These are phyloP conservation scores for Mercurialis annua DNA, from an alignment of 345 rosid genomes.

Conservation along the genomic window DNA sequence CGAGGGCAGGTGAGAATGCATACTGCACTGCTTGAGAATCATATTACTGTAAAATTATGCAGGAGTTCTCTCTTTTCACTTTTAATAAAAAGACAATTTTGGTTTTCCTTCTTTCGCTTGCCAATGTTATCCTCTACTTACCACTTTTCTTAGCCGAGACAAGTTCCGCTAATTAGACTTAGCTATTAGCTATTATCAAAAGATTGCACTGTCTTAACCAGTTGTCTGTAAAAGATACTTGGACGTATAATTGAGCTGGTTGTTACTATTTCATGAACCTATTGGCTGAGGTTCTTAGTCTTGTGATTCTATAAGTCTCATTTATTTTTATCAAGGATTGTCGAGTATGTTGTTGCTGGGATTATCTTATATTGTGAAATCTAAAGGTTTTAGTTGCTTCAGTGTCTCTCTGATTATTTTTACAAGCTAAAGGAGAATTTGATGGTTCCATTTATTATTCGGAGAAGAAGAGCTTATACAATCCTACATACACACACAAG, in stretches of 20 bases:
- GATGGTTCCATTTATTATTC: background rate
- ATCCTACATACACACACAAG: background rate
- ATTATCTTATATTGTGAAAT: too few relatives aligned
- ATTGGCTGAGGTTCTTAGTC: too few relatives aligned
- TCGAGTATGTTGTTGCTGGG: too few relatives aligned
- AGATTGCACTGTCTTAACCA: background rate
- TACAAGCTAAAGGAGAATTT: background rate
- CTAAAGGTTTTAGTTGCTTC: too few relatives aligned
- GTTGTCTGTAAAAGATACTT: background rate
- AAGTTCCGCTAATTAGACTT: background rate
- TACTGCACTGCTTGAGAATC: background rate
- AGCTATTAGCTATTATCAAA: background rate
- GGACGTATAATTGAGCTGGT: background rate
- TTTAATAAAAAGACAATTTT: background rate
- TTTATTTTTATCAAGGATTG: too few relatives aligned
- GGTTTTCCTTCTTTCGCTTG: background rate
- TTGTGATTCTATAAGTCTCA: too few relatives aligned
- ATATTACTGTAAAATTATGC: background rate
- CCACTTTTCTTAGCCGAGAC: background rate
- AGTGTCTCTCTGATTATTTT: background rate
- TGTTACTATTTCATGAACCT: background rate
- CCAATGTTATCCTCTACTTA: background rate
- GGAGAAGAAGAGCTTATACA: background rate
- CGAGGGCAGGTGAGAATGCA: conserved; percentile 73
- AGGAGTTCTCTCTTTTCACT: background rate